Percentiles rank a stretch among this genome's conserved stretches.
These are phyloP conservation scores for Phanerochaete sordida DNA, from an alignment of 768 basidiomycete genomes.

Conservation along the genomic window DNA sequence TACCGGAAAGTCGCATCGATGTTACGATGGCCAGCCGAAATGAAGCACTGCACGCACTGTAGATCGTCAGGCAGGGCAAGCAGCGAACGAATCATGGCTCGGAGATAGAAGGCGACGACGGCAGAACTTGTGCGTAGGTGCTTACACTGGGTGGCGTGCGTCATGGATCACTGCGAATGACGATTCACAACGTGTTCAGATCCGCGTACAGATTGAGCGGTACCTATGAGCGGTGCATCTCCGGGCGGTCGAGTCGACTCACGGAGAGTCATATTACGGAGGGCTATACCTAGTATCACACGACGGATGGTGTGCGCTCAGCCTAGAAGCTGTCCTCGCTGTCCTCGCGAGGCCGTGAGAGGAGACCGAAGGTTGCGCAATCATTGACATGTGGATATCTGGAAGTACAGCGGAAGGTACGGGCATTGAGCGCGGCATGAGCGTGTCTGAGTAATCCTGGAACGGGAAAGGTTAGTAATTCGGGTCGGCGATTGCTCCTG, in stretches of 20 bases:
- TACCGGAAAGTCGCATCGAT: no score
- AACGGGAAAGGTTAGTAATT: constrained; percentile 1
- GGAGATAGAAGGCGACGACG: no score
- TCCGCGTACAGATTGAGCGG: background rate
- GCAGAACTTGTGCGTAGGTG: no score
- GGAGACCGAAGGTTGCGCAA: background rate
- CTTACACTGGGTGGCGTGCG: no score
- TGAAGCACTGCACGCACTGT: no score
- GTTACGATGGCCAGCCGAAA: background rate
- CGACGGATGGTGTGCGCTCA: no score
- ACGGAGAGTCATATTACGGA: no score
- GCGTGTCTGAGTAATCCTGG: background rate
- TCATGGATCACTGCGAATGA: background rate
- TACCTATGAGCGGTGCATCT: background rate
- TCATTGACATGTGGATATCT: constrained; percentile 2
- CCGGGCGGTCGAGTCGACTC: no score
- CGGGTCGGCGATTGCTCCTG: background rate
- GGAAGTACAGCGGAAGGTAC: background rate
- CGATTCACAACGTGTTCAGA: background rate
- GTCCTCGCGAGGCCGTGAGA: background rate
- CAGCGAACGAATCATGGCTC: no score
- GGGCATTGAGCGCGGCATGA: constrained; percentile 1
- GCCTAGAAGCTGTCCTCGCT: no score
- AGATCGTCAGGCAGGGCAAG: no score
- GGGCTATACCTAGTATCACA: no score